phyloP scores from a whole-genome alignment of 176 grass and related monocot species.

The Triticum urartu region DNA sequence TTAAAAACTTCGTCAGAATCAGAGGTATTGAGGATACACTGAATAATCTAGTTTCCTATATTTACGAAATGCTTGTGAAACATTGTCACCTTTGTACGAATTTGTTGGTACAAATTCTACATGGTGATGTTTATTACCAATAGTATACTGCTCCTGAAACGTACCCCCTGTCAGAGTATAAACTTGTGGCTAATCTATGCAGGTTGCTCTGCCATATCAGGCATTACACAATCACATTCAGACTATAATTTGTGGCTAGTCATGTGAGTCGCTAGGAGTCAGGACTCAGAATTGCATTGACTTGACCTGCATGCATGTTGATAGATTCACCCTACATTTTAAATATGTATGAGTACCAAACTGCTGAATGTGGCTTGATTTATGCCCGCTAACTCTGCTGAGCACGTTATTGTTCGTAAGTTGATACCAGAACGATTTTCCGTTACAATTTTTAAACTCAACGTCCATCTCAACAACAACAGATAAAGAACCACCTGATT shows the following conservation, averaged over 20 bases:
- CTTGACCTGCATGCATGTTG: slow-evolving; percentile 18
- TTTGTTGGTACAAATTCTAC: not conserved
- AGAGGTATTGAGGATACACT: not conserved
- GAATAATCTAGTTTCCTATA: slow-evolving; percentile 4
- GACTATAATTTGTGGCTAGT: not conserved
- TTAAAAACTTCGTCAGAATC: not conserved
- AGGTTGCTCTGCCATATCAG: not conserved
- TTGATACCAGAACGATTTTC: not conserved
- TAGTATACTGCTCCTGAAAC: not conserved
- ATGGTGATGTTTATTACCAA: not conserved
- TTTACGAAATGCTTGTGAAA: slow-evolving; percentile 7
- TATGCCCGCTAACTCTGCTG: no score
- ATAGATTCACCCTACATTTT: slow-evolving; percentile 13
- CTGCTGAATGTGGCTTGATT: not conserved
- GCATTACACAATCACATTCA: not conserved
- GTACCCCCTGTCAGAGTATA: not conserved
- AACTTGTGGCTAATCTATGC: not conserved
- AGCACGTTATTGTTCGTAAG: not conserved
- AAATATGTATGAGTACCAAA: not conserved
- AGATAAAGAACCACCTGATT: slow-evolving; percentile 2
- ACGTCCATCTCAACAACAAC: not conserved
- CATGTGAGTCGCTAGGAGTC: slow-evolving; percentile 24
- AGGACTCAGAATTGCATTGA: not conserved
- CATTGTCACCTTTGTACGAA: not conserved
- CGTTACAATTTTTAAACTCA: not conserved